Conservation (phyloP, 257 asterid genomes). For the Ilex aquifolium region DNA sequence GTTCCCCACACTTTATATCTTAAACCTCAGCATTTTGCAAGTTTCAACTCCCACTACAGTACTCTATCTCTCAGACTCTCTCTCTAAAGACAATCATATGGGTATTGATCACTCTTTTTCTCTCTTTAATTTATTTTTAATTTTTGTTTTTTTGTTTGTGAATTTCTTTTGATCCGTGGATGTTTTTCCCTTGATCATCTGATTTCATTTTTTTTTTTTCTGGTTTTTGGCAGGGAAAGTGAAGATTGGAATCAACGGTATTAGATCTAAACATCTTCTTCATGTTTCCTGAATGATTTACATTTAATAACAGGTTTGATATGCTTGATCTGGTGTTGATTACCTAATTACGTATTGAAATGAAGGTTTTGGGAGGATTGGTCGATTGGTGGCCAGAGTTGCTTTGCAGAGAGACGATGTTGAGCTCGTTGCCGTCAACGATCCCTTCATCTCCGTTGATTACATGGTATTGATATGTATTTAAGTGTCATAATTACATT, state of each 20-base stretch:
- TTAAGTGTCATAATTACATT: neutral
- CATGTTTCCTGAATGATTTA: neutral
- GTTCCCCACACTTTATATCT: neutral
- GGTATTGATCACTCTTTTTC: neutral
- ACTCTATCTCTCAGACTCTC: neutral
- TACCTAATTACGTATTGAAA: neutral
- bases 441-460: conserved; percentile 73
- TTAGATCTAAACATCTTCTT: neutral
- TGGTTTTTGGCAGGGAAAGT: conserved; percentile 41
- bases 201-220: neutral
- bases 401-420: conserved; percentile 70
- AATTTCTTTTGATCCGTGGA: neutral
- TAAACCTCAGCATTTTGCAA: no score
- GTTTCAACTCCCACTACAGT: neutral
- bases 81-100: neutral
- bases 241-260: conserved; percentile 88
- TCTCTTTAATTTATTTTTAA: no score
- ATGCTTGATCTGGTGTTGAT: neutral
- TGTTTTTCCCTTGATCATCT: neutral
- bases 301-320: neutral
- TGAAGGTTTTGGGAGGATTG: conserved; percentile 81
- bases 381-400: conserved; percentile 85
- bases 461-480: conserved; percentile 48
- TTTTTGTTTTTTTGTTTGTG: no score
- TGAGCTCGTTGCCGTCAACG: conserved; percentile 87